Base-by-base conservation (phyloP, 805 yeast genomes). In the Kodamaea hsintzibuensis region DNA sequence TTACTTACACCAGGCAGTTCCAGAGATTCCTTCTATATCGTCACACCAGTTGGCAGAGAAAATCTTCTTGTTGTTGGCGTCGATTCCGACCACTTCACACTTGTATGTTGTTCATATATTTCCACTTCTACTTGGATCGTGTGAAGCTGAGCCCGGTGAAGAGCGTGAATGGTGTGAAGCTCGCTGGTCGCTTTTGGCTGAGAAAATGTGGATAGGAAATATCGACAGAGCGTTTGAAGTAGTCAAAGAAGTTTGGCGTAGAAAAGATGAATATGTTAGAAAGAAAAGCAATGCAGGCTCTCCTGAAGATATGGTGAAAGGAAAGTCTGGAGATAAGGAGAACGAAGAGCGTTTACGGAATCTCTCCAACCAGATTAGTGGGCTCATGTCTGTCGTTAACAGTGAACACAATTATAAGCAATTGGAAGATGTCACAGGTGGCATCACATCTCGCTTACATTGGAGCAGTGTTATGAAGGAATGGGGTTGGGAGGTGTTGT, bases 401-500 rank as follows among this genome's bases (percentile, higher is more conserved):
- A 72, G 65, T 38, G 67, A 69, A 10, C 65, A 58, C 2, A 62
- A 61, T n/a, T 62, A 61, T 8, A 68, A 65, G 37, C 66, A 68
- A 33, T 57, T 71, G 10, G 72, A 71, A 12, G 76, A 72, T 35
- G 59, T 65, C 16, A 58, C 57, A 27, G 73, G 72, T 37, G 79
- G 80, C 1, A 72, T 83, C 42, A 70, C 72, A 47, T 76, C 82
- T 30, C 74, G 80, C 70, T 68, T 83, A 6, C 89, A 86, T 65
- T 86, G 91, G 91, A 81, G 83, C 53, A 71, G 81, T 0, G 83
- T 86, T 13, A 86, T 86, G 89, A 79, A 81, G 60, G 89, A 86
- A 58, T 85, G 91, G 90, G 84, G 84, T 0, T 84, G 90, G 89
- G 90, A 86, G 63, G 86, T 86, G 8, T 65, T 85, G 37, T 70